Evolutionary conservation across 2,329 filamentous ascomycete species (phyloP).

Genomic region (Apiospora aurea): DNA sequence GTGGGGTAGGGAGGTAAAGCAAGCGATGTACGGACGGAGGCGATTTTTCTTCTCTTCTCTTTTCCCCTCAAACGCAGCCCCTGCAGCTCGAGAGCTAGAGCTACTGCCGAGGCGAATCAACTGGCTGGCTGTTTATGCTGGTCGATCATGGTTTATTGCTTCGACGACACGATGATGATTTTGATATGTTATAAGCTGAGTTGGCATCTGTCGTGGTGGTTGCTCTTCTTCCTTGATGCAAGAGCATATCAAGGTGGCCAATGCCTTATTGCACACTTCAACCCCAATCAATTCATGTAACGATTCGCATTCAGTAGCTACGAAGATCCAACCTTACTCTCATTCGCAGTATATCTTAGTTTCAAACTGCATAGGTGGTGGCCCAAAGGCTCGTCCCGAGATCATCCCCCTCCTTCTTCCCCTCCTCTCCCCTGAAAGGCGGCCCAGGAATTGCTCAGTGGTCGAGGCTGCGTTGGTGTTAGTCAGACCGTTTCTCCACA

Average conservation of each 20-base stretch:
- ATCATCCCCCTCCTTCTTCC: conserved; percentile 1
- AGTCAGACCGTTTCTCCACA: conserved; percentile 10
- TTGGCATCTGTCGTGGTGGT: background rate
- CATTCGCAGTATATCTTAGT: background rate
- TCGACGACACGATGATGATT: conserved; percentile 7
- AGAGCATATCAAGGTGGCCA: background rate
- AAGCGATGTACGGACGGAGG: background rate
- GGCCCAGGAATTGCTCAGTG: conserved; percentile 2
- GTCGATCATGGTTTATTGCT: background rate
- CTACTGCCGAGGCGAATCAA: background rate
- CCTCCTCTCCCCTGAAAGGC: background rate
- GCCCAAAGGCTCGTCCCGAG: conserved; percentile 15
- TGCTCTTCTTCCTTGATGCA: conserved; percentile 2
- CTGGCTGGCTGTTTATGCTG: background rate
- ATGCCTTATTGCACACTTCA: background rate
- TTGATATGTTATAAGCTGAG: background rate
- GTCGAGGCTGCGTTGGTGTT: conserved; percentile 11
- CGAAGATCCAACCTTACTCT: background rate
- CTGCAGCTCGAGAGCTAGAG: conserved; percentile 12
- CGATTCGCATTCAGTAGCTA: background rate
- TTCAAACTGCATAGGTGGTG: background rate
- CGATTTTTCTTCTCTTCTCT: background rate
- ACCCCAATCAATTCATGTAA: background rate
- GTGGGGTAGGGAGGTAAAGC: background rate
- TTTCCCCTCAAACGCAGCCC: background rate